Base-by-base conservation (phyloP, 192 early-diverging fungal genomes). In the Gaertneriomyces semiglobifer region DNA sequence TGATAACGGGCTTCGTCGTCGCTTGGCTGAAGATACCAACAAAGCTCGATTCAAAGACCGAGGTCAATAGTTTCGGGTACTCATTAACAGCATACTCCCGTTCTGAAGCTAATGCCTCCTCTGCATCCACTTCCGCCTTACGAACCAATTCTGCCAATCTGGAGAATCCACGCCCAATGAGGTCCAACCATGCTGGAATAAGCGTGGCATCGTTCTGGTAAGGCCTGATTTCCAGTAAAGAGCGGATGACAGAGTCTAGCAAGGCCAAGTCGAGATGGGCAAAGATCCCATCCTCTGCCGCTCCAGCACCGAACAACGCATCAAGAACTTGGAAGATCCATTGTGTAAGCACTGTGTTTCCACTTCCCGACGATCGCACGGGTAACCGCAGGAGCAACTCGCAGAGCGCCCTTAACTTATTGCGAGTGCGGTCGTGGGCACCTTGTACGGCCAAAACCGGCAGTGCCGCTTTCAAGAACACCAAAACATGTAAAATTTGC, bases 171-270 rank as follows among this genome's bases (percentile, higher is more conserved):
- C 85, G 86, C 40, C 82, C 78, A 10, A 95, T 81, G 50, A 95
- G 86, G 54, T 86, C 82, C 52, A 95, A 79, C 93, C 93, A 95
- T 12, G 89, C 70, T 50, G 93, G 91, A 67, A 87, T 84, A 55
- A 92, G 74, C 53, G 82, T 78, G n/a, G 85, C 81, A 69, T 97
- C 94, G 71, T 88, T 89, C 46, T 82, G 79, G 72, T 89, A 89
- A 52, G 94, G 94, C 67, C 89, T 89, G 20, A 97, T 82, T 11
- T 79, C 68, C 16, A 74, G 43, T 33, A 79, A 57, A 40, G 67
- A 60, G 53, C 64, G 65, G 10, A 73, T 62, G 53, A 79, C 69
- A 9, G 62, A 62, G 46, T 71, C 71, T 9, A 78, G 41, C 43
- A 78, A 41, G 16, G 64, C 65, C 44, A 69, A 55, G 51, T 75